These are phyloP conservation scores for Canavalia ensiformis DNA, from an alignment of 306 rosid genomes.

Conservation along the genomic window DNA sequence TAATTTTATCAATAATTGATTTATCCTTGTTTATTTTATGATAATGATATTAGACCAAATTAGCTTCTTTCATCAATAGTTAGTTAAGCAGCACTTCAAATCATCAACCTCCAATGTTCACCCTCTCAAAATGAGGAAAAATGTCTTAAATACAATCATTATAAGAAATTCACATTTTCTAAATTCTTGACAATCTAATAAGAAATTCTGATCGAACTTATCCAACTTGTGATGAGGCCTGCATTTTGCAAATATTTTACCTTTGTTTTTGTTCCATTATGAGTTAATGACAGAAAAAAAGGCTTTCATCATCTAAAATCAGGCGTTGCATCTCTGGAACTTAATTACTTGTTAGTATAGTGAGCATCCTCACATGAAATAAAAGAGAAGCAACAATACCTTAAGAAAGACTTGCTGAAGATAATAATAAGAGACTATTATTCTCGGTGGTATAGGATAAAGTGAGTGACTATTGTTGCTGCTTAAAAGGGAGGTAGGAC, in stretches of 20 bases:
- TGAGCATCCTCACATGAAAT: conserved; percentile 12
- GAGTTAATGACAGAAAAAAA: neutral
- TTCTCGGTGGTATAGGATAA: neutral
- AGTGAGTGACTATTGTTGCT: neutral
- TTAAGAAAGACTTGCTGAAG: neutral
- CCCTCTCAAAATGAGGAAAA: neutral
- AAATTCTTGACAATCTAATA: neutral
- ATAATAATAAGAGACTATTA: conserved; percentile 15
- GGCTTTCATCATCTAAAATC: neutral
- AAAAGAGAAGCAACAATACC: neutral
- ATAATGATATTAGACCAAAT: conserved; percentile 8
- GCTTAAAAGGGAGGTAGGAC: neutral
- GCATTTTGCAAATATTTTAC: neutral
- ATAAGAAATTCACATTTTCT: neutral
- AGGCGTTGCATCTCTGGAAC: conserved; percentile 2
- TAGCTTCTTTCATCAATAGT: neutral
- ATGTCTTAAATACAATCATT: neutral
- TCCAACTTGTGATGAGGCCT: neutral
- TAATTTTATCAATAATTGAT: neutral
- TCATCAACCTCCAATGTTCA: neutral
- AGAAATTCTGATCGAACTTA: neutral
- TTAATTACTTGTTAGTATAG: neutral
- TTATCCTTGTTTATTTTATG: neutral
- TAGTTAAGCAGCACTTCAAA: neutral
- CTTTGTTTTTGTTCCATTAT: neutral